These are phyloP conservation scores for Arachnomyces sp. DNA, from an alignment of 2,329 filamentous ascomycete genomes.

Conservation along the genomic window DNA sequence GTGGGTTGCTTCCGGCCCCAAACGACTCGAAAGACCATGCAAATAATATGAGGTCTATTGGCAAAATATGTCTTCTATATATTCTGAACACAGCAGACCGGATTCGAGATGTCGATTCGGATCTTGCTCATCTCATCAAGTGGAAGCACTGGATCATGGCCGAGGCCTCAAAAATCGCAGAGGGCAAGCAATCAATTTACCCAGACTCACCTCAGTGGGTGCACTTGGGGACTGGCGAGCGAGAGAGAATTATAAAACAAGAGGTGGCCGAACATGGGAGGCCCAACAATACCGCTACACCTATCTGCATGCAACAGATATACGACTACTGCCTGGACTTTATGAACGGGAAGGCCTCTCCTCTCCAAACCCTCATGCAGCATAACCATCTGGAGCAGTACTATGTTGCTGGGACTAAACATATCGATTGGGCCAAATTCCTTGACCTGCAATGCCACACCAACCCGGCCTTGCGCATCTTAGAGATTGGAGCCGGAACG, in stretches of 20 bases:
- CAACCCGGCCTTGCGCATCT: slow-evolving; percentile 17
- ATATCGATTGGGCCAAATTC: slow-evolving; percentile 10
- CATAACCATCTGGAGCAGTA: slow-evolving; percentile 20
- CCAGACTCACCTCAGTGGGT: background rate
- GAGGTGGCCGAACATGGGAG: background rate
- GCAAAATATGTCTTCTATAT: slow-evolving; percentile 3
- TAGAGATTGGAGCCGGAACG: slow-evolving; percentile 29
- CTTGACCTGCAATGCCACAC: slow-evolving; percentile 8
- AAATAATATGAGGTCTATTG: background rate
- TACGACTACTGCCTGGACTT: background rate
- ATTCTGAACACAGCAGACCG: slow-evolving; percentile 3
- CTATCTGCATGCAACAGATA: slow-evolving; percentile 2
- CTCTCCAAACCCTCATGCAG: slow-evolving; percentile 6
- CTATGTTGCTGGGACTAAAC: slow-evolving; percentile 17
- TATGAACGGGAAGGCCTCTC: background rate
- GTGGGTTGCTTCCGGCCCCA: slow-evolving; percentile 2
- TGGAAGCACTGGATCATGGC: background rate
- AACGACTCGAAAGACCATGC: slow-evolving; percentile 2
- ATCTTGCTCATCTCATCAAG: background rate
- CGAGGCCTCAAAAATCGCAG: background rate
- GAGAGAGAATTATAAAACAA: background rate
- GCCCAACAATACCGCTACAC: background rate
- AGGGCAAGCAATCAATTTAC: background rate
- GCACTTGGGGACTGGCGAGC: background rate
- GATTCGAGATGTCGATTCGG: background rate